Conservation (phyloP, 805 yeast species). For the Pichia insulana region DNA sequence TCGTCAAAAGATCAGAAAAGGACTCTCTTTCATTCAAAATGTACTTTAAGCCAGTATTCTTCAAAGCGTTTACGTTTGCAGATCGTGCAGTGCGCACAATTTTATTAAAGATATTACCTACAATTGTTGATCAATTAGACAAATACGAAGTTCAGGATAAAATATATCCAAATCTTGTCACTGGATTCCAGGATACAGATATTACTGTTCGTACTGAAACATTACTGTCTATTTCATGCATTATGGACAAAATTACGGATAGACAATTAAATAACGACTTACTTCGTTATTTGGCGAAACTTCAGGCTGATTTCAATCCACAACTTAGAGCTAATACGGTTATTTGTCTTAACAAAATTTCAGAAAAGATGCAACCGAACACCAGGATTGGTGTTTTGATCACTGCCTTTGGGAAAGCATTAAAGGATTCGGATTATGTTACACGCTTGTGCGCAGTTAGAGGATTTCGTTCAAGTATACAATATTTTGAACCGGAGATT, state of each 20-base stretch:
- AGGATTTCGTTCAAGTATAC: constrained; percentile 59
- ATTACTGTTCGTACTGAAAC: constrained; percentile 75
- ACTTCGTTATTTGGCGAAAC: constrained; percentile 68
- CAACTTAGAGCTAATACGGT: constrained; percentile 74
- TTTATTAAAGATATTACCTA: constrained; percentile 56
- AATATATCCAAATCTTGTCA: constrained; percentile 58
- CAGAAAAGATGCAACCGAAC: constrained; percentile 43
- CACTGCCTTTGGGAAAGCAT: constrained; percentile 78
- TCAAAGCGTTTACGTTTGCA: constrained; percentile 50
- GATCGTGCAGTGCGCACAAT: constrained; percentile 74
- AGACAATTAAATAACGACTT: constrained; percentile 84
- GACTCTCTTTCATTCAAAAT: constrained; percentile 27
- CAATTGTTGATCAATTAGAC: constrained; percentile 40
- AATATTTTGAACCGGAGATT: constrained; percentile 61
- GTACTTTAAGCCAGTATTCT: constrained; percentile 51
- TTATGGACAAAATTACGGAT: constrained; percentile 60
- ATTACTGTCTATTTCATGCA: constrained; percentile 46
- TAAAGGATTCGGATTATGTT: constrained; percentile 70
- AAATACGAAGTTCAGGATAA: constrained; percentile 58
- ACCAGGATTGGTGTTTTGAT: constrained; percentile 68
- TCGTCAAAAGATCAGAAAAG: constrained; percentile 21
- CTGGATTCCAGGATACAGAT: constrained; percentile 83
- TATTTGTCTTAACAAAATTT: constrained; percentile 56
- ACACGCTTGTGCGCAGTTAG: constrained; percentile 68
- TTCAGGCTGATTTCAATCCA: constrained; percentile 69